Evolutionary conservation across 2,329 filamentous ascomycete genomes (phyloP).

Genomic region (Davidsoniella australis): DNA sequence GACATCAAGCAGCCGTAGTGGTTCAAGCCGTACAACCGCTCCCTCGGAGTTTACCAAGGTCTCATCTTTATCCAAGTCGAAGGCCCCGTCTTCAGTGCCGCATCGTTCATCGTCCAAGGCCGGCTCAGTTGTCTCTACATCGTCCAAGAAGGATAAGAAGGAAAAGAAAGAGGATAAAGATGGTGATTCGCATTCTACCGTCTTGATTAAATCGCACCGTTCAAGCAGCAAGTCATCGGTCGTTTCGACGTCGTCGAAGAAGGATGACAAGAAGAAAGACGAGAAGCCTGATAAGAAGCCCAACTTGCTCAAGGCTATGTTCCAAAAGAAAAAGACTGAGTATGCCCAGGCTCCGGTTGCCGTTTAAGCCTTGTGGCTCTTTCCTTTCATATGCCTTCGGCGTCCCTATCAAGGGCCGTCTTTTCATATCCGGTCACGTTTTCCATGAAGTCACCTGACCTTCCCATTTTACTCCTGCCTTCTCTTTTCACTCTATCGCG

Average conservation of each 20-base stretch:
- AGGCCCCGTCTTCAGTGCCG: not conserved
- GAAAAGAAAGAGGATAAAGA: constrained; percentile 21
- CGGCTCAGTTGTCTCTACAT: constrained; percentile 11
- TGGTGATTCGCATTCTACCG: constrained; percentile 14
- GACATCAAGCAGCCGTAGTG: not conserved
- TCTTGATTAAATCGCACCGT: not conserved
- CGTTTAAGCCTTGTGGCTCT: constrained; percentile 15
- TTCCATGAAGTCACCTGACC: not conserved
- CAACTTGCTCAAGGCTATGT: constrained; percentile 41
- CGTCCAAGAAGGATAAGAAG: constrained; percentile 18
- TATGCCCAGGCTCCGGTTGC: constrained; percentile 5
- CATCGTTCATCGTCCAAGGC: not conserved
- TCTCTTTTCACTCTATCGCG: no score
- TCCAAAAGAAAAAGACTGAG: constrained; percentile 35
- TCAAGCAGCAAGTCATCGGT: constrained; percentile 14
- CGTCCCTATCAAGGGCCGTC: not conserved
- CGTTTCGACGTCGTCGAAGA: constrained; percentile 1
- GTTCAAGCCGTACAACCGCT: not conserved
- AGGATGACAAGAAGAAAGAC: constrained; percentile 14
- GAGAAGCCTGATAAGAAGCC: constrained; percentile 26
- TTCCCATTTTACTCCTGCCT: no score
- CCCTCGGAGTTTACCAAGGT: not conserved
- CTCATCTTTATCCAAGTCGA: constrained; percentile 1
- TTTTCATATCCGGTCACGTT: constrained; percentile 7
- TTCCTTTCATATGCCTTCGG: not conserved